A percentile compares a stretch with the other conserved stretches of the same genome.
These are phyloP conservation scores for Candolleomyces eurysporus DNA, from an alignment of 768 basidiomycete species.

Conservation along the genomic window DNA sequence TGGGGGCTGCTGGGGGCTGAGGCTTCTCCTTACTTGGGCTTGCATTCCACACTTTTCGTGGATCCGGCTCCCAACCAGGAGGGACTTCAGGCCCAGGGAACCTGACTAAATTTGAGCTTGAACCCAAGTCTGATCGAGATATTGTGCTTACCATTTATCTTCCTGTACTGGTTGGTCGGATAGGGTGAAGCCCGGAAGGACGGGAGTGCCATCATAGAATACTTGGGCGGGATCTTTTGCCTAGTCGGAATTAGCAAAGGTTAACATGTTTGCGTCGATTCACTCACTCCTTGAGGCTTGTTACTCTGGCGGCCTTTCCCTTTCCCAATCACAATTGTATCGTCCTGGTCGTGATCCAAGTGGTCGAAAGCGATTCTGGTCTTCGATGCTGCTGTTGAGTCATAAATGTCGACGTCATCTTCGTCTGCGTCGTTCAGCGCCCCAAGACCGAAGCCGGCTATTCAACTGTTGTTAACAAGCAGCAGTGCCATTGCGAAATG, in stretches of 20 bases:
- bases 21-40: slow-evolving; percentile 49
- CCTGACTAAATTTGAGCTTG: slow-evolving; percentile 31
- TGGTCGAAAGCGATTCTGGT: slow-evolving; percentile 66
- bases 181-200: slow-evolving; percentile 75
- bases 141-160: slow-evolving; percentile 59
- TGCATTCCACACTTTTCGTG: slow-evolving; percentile 67
- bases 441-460: slow-evolving; percentile 86
- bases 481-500: neutral
- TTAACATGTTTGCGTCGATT: neutral
- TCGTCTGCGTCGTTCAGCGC: slow-evolving; percentile 93
- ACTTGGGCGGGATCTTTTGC: slow-evolving; percentile 32
- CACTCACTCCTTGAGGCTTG: slow-evolving; percentile 28
- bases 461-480: neutral
- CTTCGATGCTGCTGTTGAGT: slow-evolving; percentile 38
- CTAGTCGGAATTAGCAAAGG: slow-evolving; percentile 20
- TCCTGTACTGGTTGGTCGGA: slow-evolving; percentile 66
- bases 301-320: slow-evolving; percentile 17
- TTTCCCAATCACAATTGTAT: slow-evolving; percentile 44
- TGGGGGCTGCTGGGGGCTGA: slow-evolving; percentile 2
- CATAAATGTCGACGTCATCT: slow-evolving; percentile 87
- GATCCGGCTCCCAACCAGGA: slow-evolving; percentile 82
- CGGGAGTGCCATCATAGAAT: slow-evolving; percentile 75
- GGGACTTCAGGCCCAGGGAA: slow-evolving; percentile 85
- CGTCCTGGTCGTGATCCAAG: slow-evolving; percentile 62
- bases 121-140: neutral